Base-by-base conservation (phyloP, 495 filamentous ascomycete species). In the Penicillium roqueforti region DNA sequence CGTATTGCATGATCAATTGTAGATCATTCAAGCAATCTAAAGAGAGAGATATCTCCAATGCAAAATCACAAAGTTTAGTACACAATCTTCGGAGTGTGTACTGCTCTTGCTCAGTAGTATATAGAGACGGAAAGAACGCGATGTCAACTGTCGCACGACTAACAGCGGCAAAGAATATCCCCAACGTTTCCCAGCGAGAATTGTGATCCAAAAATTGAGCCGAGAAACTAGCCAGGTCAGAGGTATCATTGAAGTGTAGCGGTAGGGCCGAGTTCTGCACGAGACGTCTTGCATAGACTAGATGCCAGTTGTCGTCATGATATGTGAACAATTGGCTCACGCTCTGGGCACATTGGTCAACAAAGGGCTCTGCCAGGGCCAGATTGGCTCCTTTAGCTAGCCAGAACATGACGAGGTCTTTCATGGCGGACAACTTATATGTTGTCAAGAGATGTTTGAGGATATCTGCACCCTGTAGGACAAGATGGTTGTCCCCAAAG, bases 1-100 rank as follows among this genome's bases (percentile, higher is more conserved):
- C 74, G 41, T 75, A 76, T 46, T 76, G 73, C 18, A 74, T 53
- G 14, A 75, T 63, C 11, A 76, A 56, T 37, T 74, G 71, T n/a
- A 76, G 47, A 42, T 75, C 72, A 56, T 76, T 76, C 29, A 76
- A 47, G 41, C 68, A 72, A 42, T 76, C 74, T 23, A 76, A 47
- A 7, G 74, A 74, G 8, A 76, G 63, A 1, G 64, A 65, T 14
- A 73, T 68, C 29, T 75, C 69, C 47, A 75, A 29, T 23, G 67
- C 60, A 28, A 62, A 61, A 49, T 74, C 69, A 29, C 65, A 51
- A 16, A 70, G 45, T 37, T 66, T 62, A 1, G 60, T 72, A 7
- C 58, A 55, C 3, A 73, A 52, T 29, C 62, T 64, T 28, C 63
- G 56, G 7, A 74, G 55, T 14, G 49, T 55, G 46, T 61, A 65